These are phyloP conservation scores for Haematococcus lacustris DNA, from an alignment of 139 green algal species.

Conservation along the genomic window DNA sequence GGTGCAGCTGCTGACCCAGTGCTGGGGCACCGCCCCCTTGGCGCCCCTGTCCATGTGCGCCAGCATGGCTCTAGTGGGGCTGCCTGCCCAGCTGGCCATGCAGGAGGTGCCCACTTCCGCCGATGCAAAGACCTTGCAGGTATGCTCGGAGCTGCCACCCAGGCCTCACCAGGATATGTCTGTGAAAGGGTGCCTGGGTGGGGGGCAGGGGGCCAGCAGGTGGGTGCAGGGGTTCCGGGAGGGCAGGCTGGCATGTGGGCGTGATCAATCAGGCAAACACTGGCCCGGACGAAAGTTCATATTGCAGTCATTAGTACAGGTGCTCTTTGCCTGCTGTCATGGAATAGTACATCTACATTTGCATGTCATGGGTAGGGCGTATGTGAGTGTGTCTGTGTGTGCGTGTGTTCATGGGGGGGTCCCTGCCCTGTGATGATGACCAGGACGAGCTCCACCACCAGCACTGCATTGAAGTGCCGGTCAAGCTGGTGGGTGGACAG, in stretches of 20 bases:
- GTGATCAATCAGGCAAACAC: neutral
- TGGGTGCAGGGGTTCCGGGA: neutral
- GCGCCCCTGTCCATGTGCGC: slow-evolving; percentile 36
- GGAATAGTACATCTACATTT: neutral
- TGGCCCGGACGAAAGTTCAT: too few species aligned
- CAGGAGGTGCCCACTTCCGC: slow-evolving; percentile 32
- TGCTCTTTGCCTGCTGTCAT: neutral
- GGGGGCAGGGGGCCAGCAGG: too few species aligned
- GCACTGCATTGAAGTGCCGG: slow-evolving; percentile 45
- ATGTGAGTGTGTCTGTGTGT: too few species aligned
- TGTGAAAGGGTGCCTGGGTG: neutral
- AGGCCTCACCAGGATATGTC: neutral
- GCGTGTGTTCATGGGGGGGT: too few species aligned
- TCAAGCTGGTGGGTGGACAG: slow-evolving; percentile 50
- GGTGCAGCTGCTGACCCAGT: slow-evolving; percentile 22
- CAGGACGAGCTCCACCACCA: slow-evolving; percentile 52
- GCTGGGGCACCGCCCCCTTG: slow-evolving; percentile 31
- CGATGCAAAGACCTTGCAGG: slow-evolving; percentile 58
- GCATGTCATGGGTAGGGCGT: too few species aligned
- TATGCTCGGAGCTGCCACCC: too few species aligned
- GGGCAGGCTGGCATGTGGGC: neutral
- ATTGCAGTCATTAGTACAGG: neutral
- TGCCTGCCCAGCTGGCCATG: slow-evolving; percentile 16
- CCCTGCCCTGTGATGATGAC: too few species aligned
- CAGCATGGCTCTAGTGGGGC: slow-evolving; percentile 41